Percentiles rank a stretch among this genome's conserved stretches.
phyloP scores from a whole-genome alignment of 768 basidiomycete species.

The Mycena sanguinolenta region DNA sequence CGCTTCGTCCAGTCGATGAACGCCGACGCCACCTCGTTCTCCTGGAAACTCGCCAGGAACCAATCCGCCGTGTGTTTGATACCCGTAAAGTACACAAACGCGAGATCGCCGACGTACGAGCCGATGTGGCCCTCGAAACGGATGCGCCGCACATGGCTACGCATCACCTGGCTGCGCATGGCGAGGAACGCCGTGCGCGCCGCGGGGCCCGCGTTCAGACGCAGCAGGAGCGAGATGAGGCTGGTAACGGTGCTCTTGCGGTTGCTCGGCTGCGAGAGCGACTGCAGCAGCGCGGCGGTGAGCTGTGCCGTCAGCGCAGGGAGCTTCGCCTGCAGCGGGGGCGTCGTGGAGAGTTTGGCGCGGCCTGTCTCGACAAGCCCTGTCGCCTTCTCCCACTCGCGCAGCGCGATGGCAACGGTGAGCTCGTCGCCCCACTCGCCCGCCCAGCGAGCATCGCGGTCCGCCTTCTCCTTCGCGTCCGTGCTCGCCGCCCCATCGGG shows the following conservation, averaged over 20 bases:
- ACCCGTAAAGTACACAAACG: constrained; percentile 91
- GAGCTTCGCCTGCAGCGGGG: constrained; percentile 70
- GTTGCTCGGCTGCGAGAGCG: constrained; percentile 81
- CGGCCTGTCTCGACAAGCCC: constrained; percentile 82
- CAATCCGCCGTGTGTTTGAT: constrained; percentile 99
- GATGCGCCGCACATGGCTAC: constrained; percentile 86
- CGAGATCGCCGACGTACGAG: constrained; percentile 88
- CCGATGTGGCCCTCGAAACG: constrained; percentile 90
- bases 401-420: constrained; percentile 89
- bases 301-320: constrained; percentile 76
- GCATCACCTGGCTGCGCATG: constrained; percentile 82
- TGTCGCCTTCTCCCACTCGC: constrained; percentile 92
- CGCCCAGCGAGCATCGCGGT: constrained; percentile 88
- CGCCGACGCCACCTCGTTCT: constrained; percentile 92
- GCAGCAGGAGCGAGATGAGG: constrained; percentile 79
- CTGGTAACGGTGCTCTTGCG: constrained; percentile 81
- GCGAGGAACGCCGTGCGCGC: constrained; percentile 88
- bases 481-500: constrained; percentile 58
- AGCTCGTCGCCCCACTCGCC: constrained; percentile 93
- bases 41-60: constrained; percentile 96
- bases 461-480: constrained; percentile 78
- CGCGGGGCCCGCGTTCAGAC: constrained; percentile 80
- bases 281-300: constrained; percentile 75
- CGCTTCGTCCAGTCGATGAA: constrained; percentile 95
- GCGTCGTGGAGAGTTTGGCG: constrained; percentile 71